Base-by-base conservation (phyloP, 768 basidiomycete genomes). In the Hypsizygus marmoreus region DNA sequence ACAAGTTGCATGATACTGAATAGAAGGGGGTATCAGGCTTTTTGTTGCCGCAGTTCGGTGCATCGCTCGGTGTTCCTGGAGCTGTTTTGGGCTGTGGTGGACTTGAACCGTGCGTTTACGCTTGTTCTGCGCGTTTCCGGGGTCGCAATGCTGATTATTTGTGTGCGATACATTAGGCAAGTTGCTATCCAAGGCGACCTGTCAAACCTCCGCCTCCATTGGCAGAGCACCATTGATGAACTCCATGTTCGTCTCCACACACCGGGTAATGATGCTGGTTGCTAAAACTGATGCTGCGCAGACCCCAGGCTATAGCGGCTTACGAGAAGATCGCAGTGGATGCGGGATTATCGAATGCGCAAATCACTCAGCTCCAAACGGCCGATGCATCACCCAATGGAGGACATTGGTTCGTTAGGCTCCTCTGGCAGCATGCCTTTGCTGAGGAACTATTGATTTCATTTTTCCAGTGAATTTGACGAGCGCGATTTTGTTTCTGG, bases 1-100 rank as follows among this genome's bases (percentile, higher is more conserved):
- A n/a, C n/a, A n/a, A n/a, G n/a, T n/a, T n/a, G n/a, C n/a, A n/a
- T 22, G 6, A 19, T 24, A 10, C 20, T 12, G 28, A n/a, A 24
- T 3, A 22, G 25, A n/a, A 5, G 13, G 17, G 13, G 24, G 19
- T 6, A 40, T 17, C 36, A 58, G 60, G 61, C 20, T 63, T 63
- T 49, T 57, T 54, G 52, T 45, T 63, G n/a, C 61, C 56, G 0
- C 26, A 51, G 0, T 63, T 61, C 35, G 62, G 51, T 9, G 60
- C 60, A 4, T 58, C 51, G 4, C 53, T 61, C 5, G 58, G 44
- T 12, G 58, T 63, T 3, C 54, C 46, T 7, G 62, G 58, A 2
- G 60, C 55, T 19, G 45, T 63, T 17, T 19, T 61, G 34, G 61
- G 62, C 5, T 61, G 57, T 28, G 58, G 59, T 10, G 61, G 61